Base-by-base conservation (phyloP, 306 rosid genomes). In the Carpinus fangiana region DNA sequence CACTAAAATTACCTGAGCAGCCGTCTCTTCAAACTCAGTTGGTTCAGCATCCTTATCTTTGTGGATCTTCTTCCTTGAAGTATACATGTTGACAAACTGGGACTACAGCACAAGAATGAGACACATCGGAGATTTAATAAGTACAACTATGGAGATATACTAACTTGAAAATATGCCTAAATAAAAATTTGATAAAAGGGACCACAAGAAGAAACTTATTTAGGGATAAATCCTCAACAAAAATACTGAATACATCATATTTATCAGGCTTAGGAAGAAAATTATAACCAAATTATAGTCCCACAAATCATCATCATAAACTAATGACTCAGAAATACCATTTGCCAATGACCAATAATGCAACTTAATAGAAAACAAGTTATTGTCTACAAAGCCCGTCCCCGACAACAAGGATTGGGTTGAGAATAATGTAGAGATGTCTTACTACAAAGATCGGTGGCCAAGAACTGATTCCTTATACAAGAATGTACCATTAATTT, bases 31-130 rank as follows among this genome's bases (percentile, higher is more conserved):
- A 21, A 87, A 89, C 55, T 89, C 93, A 11, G 90, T 81, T 10
- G 93, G 93, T 65, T 89, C 93, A 5, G 75, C 90, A 79, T 87
- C 91, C 81, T 86, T 89, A 28, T 89, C 96, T 61, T 91, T 91
- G 78, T 79, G 87, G 79, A 91, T 91, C 71, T 91, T 91, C 89
- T 86, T 89, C 85, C 89, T 87, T 48, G 92, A 81, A 2, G 96
- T 84, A 73, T 51, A 91, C 96, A 91, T 91, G 75, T 41, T 41
- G 45, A 41, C 45, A 41, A 41, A 41, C 81, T n/a, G 53, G 28
- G 16, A 17, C 38, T 16, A 55, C 12, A 55, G 43, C 72, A 67
- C 16, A 67, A 38, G 26, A 66, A 21, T 38, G 72, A 14, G 14
- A 67, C 2, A 11, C 20, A 41, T 38, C 14, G 46, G 21, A 34